Evolutionary conservation across 2,329 filamentous ascomycete species (phyloP).

Genomic region (Diplodia scrobiculata): DNA sequence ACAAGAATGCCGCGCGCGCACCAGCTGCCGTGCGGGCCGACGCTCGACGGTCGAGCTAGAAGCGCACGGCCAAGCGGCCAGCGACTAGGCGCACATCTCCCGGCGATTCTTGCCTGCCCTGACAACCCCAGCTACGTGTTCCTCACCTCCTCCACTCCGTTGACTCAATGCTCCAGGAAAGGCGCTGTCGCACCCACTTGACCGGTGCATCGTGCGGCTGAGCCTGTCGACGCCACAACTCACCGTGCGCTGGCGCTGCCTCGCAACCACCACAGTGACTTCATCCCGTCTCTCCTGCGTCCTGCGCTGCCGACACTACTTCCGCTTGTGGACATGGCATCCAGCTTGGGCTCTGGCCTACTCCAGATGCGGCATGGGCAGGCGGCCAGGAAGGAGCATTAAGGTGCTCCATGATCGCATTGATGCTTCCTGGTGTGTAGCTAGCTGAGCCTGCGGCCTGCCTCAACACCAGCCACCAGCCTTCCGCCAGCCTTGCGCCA

Average conservation of each 20-base stretch:
- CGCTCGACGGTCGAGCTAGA: not conserved
- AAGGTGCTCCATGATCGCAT: slow-evolving; percentile 20
- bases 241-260: not conserved
- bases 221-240: not conserved
- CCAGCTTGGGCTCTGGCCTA: not conserved
- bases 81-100: slow-evolving; percentile 17
- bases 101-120: slow-evolving; percentile 26
- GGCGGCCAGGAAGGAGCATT: slow-evolving; percentile 5
- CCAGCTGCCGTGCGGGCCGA: slow-evolving; percentile 9
- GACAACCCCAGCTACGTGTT: slow-evolving; percentile 20
- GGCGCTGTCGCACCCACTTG: not conserved
- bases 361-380: slow-evolving; percentile 7
- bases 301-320: not conserved
- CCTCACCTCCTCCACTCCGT: not conserved
- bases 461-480: not conserved
- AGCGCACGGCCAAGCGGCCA: slow-evolving; percentile 16
- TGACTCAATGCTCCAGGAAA: slow-evolving; percentile 17
- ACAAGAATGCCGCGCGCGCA: slow-evolving; percentile 8
- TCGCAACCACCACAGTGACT: not conserved
- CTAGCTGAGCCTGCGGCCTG: not conserved
- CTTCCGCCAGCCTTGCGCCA: not conserved
- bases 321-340: not conserved
- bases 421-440: slow-evolving; percentile 2
- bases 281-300: slow-evolving; percentile 5
- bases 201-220: slow-evolving; percentile 17